Evolutionary conservation across 805 yeast species (phyloP), one percentile per base, ranked within the genome.

Genomic region (Brettanomyces nanus): DNA sequence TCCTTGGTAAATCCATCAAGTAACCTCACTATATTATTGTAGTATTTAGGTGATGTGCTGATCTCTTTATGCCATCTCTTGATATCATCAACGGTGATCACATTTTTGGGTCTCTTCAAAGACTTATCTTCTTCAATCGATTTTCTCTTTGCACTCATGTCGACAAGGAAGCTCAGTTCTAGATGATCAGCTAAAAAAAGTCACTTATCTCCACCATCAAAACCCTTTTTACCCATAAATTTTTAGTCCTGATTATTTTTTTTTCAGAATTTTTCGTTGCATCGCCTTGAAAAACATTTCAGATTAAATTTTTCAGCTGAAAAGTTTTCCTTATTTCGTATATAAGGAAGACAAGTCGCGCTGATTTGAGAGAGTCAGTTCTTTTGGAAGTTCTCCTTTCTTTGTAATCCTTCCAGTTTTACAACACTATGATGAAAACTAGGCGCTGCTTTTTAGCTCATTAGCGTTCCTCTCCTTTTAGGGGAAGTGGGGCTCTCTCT

Each of bases 391-490:
- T 37, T 39, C 45, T 44, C 43, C 46, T 41, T 53, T 54, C 56
- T 58, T 60, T 33, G 56, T 67, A 71, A 71, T 66, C 71, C 80
- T 77, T 73, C 75, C 80, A 75, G 73, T 77, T 73, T 73, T 72
- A 69, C 71, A 62, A 66, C 52, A 58, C 62, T 48, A 71, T 73
- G 80, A 73, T 73, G 80, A 73, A 68, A 62, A 61, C 74, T 71
- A 68, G 71, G 77, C 77, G 74, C 49, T 53, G 59, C 52, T 54
- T 55, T 47, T 55, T 51, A 54, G 53, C 58, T 44, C 60, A 50
- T 45, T 68, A 47, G 52, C 42, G 50, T 55, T 59, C 61, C 45
- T 49, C 41, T 32, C 41, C 37, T 32, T 39, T 39, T 42, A 37
- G 40, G 42, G 42, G 36, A 45, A 34, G 43, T 39, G 38, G 31